phyloP scores from a whole-genome alignment of 2,329 filamentous ascomycete species.

The Botrytis sinoallii region DNA sequence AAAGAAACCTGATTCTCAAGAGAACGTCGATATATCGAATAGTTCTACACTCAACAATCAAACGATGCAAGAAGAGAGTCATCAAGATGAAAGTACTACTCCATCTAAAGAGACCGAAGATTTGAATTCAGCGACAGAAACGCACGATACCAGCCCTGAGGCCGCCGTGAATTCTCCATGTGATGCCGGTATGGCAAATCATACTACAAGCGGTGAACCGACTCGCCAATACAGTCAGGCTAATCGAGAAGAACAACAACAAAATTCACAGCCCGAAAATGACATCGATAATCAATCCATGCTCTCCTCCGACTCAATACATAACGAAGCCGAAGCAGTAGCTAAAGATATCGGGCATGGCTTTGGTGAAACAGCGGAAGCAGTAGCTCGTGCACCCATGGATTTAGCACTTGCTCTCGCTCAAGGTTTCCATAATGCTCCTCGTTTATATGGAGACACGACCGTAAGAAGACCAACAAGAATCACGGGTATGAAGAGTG shows the following conservation, averaged over 20 bases:
- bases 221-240: constrained; percentile 15
- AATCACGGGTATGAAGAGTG: constrained; percentile 59
- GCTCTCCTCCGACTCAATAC: constrained; percentile 28
- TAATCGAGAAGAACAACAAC: constrained; percentile 3
- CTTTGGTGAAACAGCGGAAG: constrained; percentile 32
- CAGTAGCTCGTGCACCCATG: constrained; percentile 49
- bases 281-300: constrained; percentile 22
- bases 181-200: not conserved
- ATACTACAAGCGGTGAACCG: constrained; percentile 24
- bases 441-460: constrained; percentile 66
- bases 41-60: not conserved
- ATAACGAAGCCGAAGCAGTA: constrained; percentile 30
- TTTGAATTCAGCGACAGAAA: not conserved
- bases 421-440: constrained; percentile 69
- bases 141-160: not conserved
- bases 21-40: not conserved
- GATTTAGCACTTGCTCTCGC: constrained; percentile 55
- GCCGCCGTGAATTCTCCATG: not conserved
- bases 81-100: not conserved
- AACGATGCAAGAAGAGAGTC: constrained; percentile 7
- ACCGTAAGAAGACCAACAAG: constrained; percentile 64
- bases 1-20: not conserved
- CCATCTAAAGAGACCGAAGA: too few relatives aligned
- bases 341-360: constrained; percentile 32
- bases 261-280: not conserved